Conservation (phyloP, 2,329 filamentous ascomycete genomes). For the Chrysoporthe puriensis region DNA sequence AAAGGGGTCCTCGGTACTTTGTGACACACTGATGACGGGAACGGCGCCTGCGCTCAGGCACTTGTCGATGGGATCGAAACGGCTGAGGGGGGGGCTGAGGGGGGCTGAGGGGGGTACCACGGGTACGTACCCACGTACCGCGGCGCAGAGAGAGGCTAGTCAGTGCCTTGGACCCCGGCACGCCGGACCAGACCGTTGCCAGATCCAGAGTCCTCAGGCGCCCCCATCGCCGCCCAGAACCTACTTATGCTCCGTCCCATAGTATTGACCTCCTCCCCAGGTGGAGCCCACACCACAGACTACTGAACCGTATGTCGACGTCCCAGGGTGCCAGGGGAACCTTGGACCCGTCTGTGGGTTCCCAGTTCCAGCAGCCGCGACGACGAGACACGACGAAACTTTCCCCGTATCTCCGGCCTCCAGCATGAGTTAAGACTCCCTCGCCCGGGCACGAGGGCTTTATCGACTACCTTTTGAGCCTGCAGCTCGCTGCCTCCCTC, state of each 20-base stretch:
- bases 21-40: neutral
- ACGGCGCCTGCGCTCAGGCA: neutral
- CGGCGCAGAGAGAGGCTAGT: neutral
- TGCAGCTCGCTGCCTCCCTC: constrained; percentile 1
- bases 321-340: constrained; percentile 1
- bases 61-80: neutral
- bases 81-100: constrained; percentile 1
- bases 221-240: neutral
- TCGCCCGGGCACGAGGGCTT: neutral
- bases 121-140: neutral
- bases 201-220: neutral
- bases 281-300: neutral
- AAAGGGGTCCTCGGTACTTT: neutral
- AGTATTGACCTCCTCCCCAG: neutral
- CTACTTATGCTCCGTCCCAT: too few relatives aligned
- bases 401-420: neutral
- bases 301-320: neutral
- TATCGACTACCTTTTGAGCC: constrained; percentile 1
- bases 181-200: neutral
- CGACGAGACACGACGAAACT: constrained; percentile 12
- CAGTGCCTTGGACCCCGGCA: constrained; percentile 1
- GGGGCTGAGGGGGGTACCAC: neutral
- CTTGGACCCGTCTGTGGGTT: constrained; percentile 7
- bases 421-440: constrained; percentile 10
- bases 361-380: constrained; percentile 10